phyloP scores from a whole-genome alignment of 2,329 filamentous ascomycete species.

The Aspergillus persii region DNA sequence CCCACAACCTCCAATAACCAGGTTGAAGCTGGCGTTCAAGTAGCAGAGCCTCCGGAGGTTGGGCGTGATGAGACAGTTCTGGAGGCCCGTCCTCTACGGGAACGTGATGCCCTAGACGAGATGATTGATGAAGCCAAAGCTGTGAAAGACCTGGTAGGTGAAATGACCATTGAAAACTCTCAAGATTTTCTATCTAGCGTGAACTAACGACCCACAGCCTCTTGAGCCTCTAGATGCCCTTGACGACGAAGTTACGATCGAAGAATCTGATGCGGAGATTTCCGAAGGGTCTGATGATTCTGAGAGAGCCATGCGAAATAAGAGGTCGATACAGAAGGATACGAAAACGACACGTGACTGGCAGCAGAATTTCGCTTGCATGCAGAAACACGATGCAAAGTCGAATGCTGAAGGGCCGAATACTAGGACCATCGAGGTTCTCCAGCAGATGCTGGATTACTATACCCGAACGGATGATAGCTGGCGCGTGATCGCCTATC shows the following conservation, averaged over 20 bases:
- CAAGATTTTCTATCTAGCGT: neutral
- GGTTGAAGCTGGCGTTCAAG: neutral
- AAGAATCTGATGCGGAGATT: slow-evolving; percentile 12
- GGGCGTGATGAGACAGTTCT: slow-evolving; percentile 1
- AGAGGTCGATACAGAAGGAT: slow-evolving; percentile 6
- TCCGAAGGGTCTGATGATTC: slow-evolving; percentile 18
- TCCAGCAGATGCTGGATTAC: slow-evolving; percentile 76
- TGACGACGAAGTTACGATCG: slow-evolving; percentile 22
- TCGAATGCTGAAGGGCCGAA: slow-evolving; percentile 64
- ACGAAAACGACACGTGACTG: slow-evolving; percentile 20
- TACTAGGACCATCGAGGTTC: slow-evolving; percentile 67
- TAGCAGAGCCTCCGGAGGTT: neutral
- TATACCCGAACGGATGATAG: slow-evolving; percentile 73
- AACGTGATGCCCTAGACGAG: slow-evolving; percentile 59
- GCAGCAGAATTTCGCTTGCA: slow-evolving; percentile 55
- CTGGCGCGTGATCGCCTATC: slow-evolving; percentile 74
- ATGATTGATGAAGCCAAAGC: slow-evolving; percentile 63
- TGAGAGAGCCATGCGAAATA: slow-evolving; percentile 13
- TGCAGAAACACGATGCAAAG: slow-evolving; percentile 54
- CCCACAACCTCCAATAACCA: slow-evolving; percentile 3
- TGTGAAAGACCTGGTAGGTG: slow-evolving; percentile 55
- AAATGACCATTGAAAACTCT: too few species aligned
- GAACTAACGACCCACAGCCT: slow-evolving; percentile 28
- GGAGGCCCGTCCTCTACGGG: slow-evolving; percentile 11
- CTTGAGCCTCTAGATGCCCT: slow-evolving; percentile 29